These are phyloP conservation scores for Boletus speciosus DNA, from an alignment of 768 basidiomycete species.

Conservation along the genomic window DNA sequence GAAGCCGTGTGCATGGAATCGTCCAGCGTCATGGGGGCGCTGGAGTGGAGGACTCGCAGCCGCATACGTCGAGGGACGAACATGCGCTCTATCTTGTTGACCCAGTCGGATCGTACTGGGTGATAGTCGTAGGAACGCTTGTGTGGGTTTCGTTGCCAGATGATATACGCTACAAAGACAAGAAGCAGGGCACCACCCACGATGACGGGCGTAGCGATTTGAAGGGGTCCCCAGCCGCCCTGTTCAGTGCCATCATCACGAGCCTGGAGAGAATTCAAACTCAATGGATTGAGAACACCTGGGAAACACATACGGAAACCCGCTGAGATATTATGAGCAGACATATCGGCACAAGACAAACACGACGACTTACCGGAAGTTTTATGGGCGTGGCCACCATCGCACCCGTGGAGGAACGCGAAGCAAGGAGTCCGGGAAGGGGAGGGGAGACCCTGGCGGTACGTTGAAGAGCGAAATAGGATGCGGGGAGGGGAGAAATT, in stretches of 20 bases:
- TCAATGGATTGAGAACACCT: not conserved
- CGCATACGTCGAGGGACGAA: conserved; percentile 16
- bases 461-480: conserved; percentile 12
- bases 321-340: conserved; percentile 14
- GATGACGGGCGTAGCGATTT: conserved; percentile 35
- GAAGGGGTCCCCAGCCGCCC: conserved; percentile 24
- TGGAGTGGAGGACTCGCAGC: conserved; percentile 11
- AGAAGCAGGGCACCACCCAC: conserved; percentile 31
- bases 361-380: conserved; percentile 11
- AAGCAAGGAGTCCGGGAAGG: not conserved
- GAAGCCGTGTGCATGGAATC: conserved; percentile 17
- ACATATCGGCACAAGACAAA: not conserved
- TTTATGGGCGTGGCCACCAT: conserved; percentile 19
- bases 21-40: conserved; percentile 19
- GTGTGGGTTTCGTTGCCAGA: conserved; percentile 21
- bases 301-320: conserved; percentile 18
- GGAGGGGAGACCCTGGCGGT: not conserved
- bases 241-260: conserved; percentile 4
- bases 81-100: conserved; percentile 10
- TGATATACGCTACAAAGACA: conserved; percentile 18
- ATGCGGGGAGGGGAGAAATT: conserved; percentile 8
- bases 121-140: conserved; percentile 11
- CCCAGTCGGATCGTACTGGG: conserved; percentile 12
- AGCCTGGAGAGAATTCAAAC: conserved; percentile 9
- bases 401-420: conserved; percentile 7